A percentile compares a stretch with the other conserved stretches of the same genome.
Conservation (phyloP, 495 filamentous ascomycete genomes). For the Penicillium soppii region DNA sequence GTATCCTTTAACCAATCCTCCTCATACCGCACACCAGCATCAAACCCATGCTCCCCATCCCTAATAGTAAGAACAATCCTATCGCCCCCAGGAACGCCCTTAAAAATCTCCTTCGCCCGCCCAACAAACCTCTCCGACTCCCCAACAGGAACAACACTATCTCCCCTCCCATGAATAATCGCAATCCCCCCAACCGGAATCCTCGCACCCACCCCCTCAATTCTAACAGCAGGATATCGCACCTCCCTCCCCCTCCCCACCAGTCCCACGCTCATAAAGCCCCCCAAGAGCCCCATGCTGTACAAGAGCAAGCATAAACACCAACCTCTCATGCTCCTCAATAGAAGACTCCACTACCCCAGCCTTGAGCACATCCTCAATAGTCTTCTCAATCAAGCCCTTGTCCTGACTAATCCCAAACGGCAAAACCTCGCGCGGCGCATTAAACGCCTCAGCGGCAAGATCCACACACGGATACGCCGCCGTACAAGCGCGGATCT, state of each 20-base stretch:
- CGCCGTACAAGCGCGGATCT: conserved; percentile 21
- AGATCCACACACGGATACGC: conserved; percentile 23
- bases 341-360: conserved; percentile 15
- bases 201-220: conserved; percentile 16
- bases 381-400: conserved; percentile 10
- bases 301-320: conserved; percentile 17
- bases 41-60: conserved; percentile 33
- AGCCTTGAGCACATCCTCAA: conserved; percentile 5
- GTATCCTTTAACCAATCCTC: conserved; percentile 23
- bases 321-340: conserved; percentile 1
- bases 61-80: conserved; percentile 20
- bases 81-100: conserved; percentile 12
- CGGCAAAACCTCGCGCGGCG: not conserved
- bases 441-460: conserved; percentile 2
- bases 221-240: conserved; percentile 14
- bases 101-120: conserved; percentile 17
- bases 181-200: conserved; percentile 25
- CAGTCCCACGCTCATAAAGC: conserved; percentile 20
- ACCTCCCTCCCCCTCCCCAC: conserved; percentile 2
- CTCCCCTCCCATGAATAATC: conserved; percentile 25
- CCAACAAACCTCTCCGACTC: conserved; percentile 25
- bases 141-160: conserved; percentile 21
- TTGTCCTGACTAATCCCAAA: too few species aligned
- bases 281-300: conserved; percentile 11
- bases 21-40: conserved; percentile 10